Evolutionary conservation across 495 filamentous ascomycete species (phyloP).

Genomic region (Xylaria flabelliformis): DNA sequence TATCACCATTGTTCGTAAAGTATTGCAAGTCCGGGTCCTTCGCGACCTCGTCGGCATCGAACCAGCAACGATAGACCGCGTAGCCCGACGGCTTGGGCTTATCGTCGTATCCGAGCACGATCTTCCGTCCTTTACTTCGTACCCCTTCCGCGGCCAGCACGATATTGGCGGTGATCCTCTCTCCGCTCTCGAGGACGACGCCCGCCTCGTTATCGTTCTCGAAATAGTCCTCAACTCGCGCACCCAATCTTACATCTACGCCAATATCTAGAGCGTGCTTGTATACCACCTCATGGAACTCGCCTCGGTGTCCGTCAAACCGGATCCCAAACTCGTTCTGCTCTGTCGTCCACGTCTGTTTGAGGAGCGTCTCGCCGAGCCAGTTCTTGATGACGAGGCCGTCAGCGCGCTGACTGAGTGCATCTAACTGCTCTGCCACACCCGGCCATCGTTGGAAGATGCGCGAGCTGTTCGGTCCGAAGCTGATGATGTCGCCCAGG

Average conservation of each 20-base stretch:
- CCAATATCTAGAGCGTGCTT: slow-evolving; percentile 62
- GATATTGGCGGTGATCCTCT: slow-evolving; percentile 60
- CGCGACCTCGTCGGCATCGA: slow-evolving; percentile 64
- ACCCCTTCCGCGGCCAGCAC: slow-evolving; percentile 71
- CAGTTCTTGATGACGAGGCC: slow-evolving; percentile 44
- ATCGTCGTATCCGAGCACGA: slow-evolving; percentile 68
- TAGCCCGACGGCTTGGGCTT: slow-evolving; percentile 65
- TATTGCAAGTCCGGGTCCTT: slow-evolving; percentile 66
- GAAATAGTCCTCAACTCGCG: slow-evolving; percentile 65
- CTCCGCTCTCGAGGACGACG: slow-evolving; percentile 57
- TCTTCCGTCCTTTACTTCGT: slow-evolving; percentile 62
- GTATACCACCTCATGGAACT: slow-evolving; percentile 67
- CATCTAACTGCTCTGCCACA: slow-evolving; percentile 54
- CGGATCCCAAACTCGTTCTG: slow-evolving; percentile 50
- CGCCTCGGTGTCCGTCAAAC: slow-evolving; percentile 68
- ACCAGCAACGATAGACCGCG: slow-evolving; percentile 66
- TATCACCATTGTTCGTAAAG: slow-evolving; percentile 69
- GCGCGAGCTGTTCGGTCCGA: slow-evolving; percentile 56
- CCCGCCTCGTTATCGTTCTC: slow-evolving; percentile 62
- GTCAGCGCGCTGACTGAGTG: slow-evolving; percentile 56
- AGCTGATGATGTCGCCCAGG: slow-evolving; percentile 59
- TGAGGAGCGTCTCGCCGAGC: slow-evolving; percentile 42
- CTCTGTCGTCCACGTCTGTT: slow-evolving; percentile 51
- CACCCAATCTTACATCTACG: slow-evolving; percentile 61
- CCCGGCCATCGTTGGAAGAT: slow-evolving; percentile 58